Conservation (phyloP, 208 protist species). For the Blechomonas ayalai region DNA sequence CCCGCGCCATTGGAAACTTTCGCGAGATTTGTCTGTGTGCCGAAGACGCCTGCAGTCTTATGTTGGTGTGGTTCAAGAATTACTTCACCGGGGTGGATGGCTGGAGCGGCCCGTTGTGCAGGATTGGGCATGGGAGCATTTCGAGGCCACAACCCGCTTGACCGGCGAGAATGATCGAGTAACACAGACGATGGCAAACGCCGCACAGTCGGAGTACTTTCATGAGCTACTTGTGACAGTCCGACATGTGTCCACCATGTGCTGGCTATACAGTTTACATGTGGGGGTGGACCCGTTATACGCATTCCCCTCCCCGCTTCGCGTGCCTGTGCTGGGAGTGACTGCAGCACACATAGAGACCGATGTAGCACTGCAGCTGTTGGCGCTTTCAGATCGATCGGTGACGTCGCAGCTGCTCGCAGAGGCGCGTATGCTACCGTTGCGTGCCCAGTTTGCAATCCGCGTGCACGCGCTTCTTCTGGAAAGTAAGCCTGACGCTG, state of each 20-base stretch:
- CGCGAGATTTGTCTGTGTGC: conserved; percentile 18
- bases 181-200: conserved; percentile 18
- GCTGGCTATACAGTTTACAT: conserved; percentile 43
- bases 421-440: conserved; percentile 19
- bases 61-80: neutral
- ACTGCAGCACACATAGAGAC: conserved; percentile 21
- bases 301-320: conserved; percentile 18
- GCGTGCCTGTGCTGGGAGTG: conserved; percentile 28
- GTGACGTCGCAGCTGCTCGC: conserved; percentile 21
- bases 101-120: conserved; percentile 2
- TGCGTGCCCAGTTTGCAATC: conserved; percentile 27
- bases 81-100: conserved; percentile 1
- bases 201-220: conserved; percentile 50
- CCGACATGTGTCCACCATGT: conserved; percentile 26
- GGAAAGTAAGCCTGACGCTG: conserved; percentile 17
- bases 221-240: conserved; percentile 25
- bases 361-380: conserved; percentile 34
- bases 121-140: conserved; percentile 1
- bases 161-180: conserved; percentile 2
- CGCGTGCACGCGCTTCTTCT: conserved; percentile 26
- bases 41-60: conserved; percentile 2
- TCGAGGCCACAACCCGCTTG: conserved; percentile 5
- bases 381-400: conserved; percentile 10
- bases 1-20: conserved; percentile 28
- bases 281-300: conserved; percentile 10